These are phyloP conservation scores for Geotrichum macrosporum DNA, from an alignment of 1,139 yeast genomes.

Conservation along the genomic window DNA sequence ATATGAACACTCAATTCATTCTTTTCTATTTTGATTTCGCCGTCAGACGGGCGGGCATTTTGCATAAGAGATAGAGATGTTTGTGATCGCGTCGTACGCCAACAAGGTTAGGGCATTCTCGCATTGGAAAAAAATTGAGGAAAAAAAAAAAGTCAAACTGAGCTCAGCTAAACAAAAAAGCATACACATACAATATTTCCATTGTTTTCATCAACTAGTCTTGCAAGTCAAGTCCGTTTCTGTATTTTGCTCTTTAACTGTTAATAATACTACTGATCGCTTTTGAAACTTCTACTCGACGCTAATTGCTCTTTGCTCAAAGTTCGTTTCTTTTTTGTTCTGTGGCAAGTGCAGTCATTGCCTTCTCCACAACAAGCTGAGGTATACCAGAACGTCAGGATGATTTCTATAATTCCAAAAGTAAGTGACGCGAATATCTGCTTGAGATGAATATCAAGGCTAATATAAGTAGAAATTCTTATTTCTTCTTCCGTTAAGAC, in stretches of 20 bases:
- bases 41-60: no score
- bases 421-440: background rate
- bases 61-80: no score
- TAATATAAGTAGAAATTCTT: conserved; percentile 41
- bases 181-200: no score
- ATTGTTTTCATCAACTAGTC: background rate
- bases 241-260: no score
- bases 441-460: background rate
- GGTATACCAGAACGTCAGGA: background rate
- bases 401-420: conserved; percentile 17
- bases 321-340: no score
- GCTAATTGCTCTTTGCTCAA: no score
- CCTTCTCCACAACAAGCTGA: background rate
- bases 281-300: background rate
- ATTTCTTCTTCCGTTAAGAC: conserved; percentile 66
- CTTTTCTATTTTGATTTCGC: no score
- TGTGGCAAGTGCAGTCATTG: background rate
- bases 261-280: no score
- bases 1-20: no score
- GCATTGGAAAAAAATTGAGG: background rate
- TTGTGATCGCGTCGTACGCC: no score
- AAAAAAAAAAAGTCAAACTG: background rate
- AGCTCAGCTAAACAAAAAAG: background rate
- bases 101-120: background rate
- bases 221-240: no score